phyloP scores from a whole-genome alignment of 2,329 filamentous ascomycete species.

The Alternaria gaisen region DNA sequence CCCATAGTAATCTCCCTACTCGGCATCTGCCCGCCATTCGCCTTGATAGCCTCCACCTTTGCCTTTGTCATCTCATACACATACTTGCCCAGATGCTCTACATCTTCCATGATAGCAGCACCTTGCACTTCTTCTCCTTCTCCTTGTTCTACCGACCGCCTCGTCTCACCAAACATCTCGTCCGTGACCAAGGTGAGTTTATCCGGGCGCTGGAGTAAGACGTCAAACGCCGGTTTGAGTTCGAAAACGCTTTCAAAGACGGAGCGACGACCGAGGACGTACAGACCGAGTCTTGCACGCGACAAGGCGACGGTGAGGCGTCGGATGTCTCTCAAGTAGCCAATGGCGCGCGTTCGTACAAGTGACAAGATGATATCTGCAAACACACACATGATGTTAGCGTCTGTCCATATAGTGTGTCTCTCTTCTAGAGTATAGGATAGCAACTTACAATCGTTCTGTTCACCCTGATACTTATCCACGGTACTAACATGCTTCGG shows the following conservation, averaged over 20 bases:
- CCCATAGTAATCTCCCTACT: slow-evolving; percentile 50
- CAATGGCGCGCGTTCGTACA: slow-evolving; percentile 85
- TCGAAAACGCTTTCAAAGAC: slow-evolving; percentile 92
- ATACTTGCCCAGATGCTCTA: slow-evolving; percentile 95
- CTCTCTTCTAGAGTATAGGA: neutral
- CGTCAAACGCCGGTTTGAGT: slow-evolving; percentile 83
- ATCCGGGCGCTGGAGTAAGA: slow-evolving; percentile 78
- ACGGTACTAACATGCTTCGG: slow-evolving; percentile 92
- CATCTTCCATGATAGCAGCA: slow-evolving; percentile 81
- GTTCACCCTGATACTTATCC: slow-evolving; percentile 98
- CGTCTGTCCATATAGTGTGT: neutral
- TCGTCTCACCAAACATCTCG: slow-evolving; percentile 79
- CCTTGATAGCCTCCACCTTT: slow-evolving; percentile 67
- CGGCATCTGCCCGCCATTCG: slow-evolving; percentile 45
- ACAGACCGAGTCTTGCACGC: slow-evolving; percentile 88
- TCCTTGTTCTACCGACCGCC: slow-evolving; percentile 55
- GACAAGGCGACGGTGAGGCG: slow-evolving; percentile 94
- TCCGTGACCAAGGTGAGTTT: slow-evolving; percentile 83
- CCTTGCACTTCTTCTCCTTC: slow-evolving; percentile 50
- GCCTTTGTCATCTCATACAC: slow-evolving; percentile 94
- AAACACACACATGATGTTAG: slow-evolving; percentile 10
- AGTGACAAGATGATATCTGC: slow-evolving; percentile 91
- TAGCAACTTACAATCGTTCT: slow-evolving; percentile 87
- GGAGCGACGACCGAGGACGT: slow-evolving; percentile 86
- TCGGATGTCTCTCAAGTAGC: slow-evolving; percentile 91